A percentile compares a stretch with the other conserved stretches of the same genome.
phyloP scores from a whole-genome alignment of 2,329 filamentous ascomycete genomes.

The Aspergillus niger region DNA sequence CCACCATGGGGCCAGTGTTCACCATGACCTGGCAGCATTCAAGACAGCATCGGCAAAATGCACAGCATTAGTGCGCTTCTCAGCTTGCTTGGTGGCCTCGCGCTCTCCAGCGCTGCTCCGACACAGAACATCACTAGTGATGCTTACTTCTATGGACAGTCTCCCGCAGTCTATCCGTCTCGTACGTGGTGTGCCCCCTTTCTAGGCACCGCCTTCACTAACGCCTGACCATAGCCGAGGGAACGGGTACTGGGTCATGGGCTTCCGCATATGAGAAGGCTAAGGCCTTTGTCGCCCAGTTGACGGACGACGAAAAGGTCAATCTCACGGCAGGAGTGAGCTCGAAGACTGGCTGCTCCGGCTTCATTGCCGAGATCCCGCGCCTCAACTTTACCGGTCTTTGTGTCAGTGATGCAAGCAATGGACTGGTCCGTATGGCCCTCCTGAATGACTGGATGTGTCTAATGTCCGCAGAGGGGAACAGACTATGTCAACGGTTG shows the following conservation, averaged over 20 bases:
- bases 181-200: constrained; percentile 16
- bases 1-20: not conserved
- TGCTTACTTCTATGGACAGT: constrained; percentile 27
- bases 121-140: constrained; percentile 27
- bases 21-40: not conserved
- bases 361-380: constrained; percentile 34
- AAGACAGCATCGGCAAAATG: constrained; percentile 5
- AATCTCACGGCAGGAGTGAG: constrained; percentile 34
- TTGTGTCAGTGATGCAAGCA: constrained; percentile 47
- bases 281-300: constrained; percentile 39
- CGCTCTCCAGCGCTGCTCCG: constrained; percentile 15
- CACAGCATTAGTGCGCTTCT: not conserved
- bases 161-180: constrained; percentile 27
- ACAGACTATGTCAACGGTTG: constrained; percentile 31
- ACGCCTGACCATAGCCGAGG: constrained; percentile 18
- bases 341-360: constrained; percentile 31
- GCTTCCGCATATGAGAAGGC: constrained; percentile 41
- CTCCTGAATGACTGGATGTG: too few relatives aligned
- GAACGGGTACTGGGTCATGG: constrained; percentile 37
- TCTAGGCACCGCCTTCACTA: not conserved
- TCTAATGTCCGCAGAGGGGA: constrained; percentile 27
- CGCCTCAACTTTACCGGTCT: constrained; percentile 40
- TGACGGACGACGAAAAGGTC: constrained; percentile 48
- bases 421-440: constrained; percentile 38
- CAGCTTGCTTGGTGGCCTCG: constrained; percentile 13